Evolutionary conservation across 805 yeast genomes (phyloP), one percentile per base, ranked within the genome.

Genomic region (Metschnikowia baotianmanensis): DNA sequence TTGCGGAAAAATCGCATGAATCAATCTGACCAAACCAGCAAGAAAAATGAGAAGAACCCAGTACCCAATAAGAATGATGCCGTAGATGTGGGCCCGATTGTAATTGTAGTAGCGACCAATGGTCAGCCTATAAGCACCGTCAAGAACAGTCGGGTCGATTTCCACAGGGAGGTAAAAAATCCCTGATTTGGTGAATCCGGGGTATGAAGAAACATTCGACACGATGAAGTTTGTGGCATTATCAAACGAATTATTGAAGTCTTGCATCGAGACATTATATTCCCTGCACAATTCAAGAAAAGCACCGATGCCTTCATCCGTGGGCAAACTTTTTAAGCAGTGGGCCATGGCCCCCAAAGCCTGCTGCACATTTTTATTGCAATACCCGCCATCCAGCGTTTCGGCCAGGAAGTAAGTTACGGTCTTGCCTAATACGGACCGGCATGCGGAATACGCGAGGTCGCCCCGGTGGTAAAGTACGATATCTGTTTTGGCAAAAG

Each of bases 11-110:
- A 74, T 43, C 27, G 60, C 53, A 16, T 55, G 51, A 2, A 57
- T 21, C 72, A 77, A 69, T 41, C 74, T 69, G 31, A 56, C 47
- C 7, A 74, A 20, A 3, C 69, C 67, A 6, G 75, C 67, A 22
- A 70, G 20, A 1, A 76, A 33, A 38, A 76, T 49, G 29, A 79
- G 59, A 2, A 63, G 38, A 5, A 62, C 71, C 80, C 82, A 76
- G 48, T 71, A 76, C 1, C 74, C 71, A 17, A 79, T 43, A 23
- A 70, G 48, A 2, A 67, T 77, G 16, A 68, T 30, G 3, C 63
- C 64, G 39, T 54, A 62, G 42, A 50, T 60, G 19, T 53, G 46
- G 5, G 81, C 72, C 23, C 58, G 57, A 37, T 65, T 66, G 38
- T 62, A 62, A 50, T 65, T 65, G n/a, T 69, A 69, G 36, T 63